Base-by-base conservation (phyloP, 2,329 filamentous ascomycete species). In the Fusarium kyushuense region DNA sequence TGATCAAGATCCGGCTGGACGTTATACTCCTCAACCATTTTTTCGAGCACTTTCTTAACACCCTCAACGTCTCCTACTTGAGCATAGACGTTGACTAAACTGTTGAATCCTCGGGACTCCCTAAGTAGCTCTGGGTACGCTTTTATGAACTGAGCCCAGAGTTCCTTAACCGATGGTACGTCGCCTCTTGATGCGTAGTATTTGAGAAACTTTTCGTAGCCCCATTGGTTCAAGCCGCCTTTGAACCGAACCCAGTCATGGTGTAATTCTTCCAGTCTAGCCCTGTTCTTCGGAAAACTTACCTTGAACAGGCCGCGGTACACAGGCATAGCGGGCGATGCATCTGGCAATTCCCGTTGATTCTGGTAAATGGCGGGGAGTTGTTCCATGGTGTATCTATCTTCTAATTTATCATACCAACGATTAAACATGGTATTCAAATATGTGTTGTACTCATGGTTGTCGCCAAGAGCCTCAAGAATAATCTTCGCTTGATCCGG, bases 21-120 rank as follows among this genome's bases (percentile, higher is more conserved):
- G 1, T 81, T 78, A 72, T 89, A 90, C 49, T 87, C 82, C 9
- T 79, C 71, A 25, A 76, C 75, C 57, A 96, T 87, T n/a, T 84
- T 82, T 46, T 87, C 75, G 63, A 97, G 91, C 35, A 90, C 85
- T 21, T 81, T 76, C 49, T 86, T 79, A 1, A 90, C 87, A 51
- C 86, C 82, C 5, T 80, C 74, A 1, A 90, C 76, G 68, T 97
- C 88, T 4, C 89, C 91, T 49, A 87, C 82, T 58, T 87, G 86
- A 2, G 93, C 90, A 78, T 95, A 88, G 1, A 90, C 91, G 67
- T 91, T 88, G 40, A 96, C 82, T 5, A 94, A 80, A 45, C 88
- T 86, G n/a, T 83, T 75, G 65, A 88, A 83, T 5, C 77, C 81
- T 32, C 78, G 77, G 5, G 78, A 74, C 6, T 75, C 67, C 25